A percentile compares a stretch with the other conserved stretches of the same genome.
phyloP scores from a whole-genome alignment of 1,284 basidiomycete genomes.

The Moesziomyces aphidis region DNA sequence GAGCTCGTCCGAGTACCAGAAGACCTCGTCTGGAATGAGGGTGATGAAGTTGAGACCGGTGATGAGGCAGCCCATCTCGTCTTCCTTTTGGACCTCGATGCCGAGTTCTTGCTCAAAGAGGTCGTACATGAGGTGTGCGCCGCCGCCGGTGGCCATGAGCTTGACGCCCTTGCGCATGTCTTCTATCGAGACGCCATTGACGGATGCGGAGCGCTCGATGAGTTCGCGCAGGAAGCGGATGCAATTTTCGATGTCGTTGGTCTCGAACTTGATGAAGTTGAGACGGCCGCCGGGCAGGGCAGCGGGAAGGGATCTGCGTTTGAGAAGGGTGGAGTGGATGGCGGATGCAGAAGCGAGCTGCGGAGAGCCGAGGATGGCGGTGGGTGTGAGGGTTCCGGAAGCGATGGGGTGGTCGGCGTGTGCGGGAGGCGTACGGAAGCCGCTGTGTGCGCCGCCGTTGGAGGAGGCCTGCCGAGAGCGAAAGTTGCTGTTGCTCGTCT shows the following conservation, averaged over 20 bases:
- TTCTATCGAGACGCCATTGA: slow-evolving; percentile 88
- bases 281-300: slow-evolving; percentile 83
- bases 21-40: slow-evolving; percentile 96
- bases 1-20: slow-evolving; percentile 97
- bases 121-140: slow-evolving; percentile 93
- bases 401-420: slow-evolving; percentile 44
- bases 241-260: slow-evolving; percentile 82
- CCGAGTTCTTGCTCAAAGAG: slow-evolving; percentile 80
- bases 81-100: slow-evolving; percentile 87
- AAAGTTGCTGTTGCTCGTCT: slow-evolving; percentile 27
- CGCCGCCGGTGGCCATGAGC: slow-evolving; percentile 98
- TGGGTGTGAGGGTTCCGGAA: slow-evolving; percentile 57
- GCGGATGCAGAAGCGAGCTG: slow-evolving; percentile 38
- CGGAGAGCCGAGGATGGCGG: slow-evolving; percentile 48
- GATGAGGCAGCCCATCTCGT: slow-evolving; percentile 99
- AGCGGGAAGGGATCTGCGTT: slow-evolving; percentile 59
- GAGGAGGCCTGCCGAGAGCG: slow-evolving; percentile 45
- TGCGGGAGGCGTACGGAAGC: slow-evolving; percentile 46
- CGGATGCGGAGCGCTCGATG: slow-evolving; percentile 84
- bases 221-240: slow-evolving; percentile 88
- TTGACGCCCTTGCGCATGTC: slow-evolving; percentile 94
- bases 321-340: slow-evolving; percentile 58
- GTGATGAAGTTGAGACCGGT: slow-evolving; percentile 96
- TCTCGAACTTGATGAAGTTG: slow-evolving; percentile 98
- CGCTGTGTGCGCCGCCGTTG: slow-evolving; percentile 13